Evolutionary conservation across 768 basidiomycete genomes (phyloP), one percentile per base, ranked within the genome.

Genomic region (Clitopilus passeckerianus): DNA sequence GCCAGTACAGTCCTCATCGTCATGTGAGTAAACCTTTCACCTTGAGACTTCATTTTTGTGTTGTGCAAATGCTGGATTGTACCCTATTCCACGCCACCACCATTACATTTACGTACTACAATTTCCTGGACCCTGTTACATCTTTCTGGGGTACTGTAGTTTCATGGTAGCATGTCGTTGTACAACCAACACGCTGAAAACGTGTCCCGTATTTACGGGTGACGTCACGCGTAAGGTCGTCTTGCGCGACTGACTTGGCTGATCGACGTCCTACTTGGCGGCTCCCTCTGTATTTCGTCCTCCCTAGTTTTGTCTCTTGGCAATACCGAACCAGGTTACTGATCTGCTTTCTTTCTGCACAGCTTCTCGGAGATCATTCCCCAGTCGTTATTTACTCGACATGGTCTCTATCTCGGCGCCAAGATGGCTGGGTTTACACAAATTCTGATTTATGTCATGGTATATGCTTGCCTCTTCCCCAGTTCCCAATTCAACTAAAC

Each of bases 281-380:
- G 16, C 24, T 50, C 22, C 59, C 15, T 55, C 22, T n/a, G 14
- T n/a, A 18, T 46, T 37, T 20, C 52, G 57, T 43, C 33, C 54
- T 54, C 34, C 27, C 24, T 46, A 59, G 57, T 22, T 50, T 54
- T 62, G 57, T 44, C 57, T n/a, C 54, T 56, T 34, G 6, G n/a
- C 46, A 41, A 30, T 30, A 30, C 22, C 37, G 57, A 52, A 24
- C n/a, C 52, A 54, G 18, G 33, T 35, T 34, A 15, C 53, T 59
- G 43, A 56, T 52, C 67, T 27, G 56, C 24, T 16, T 24, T 64
- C 55, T 53, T 44, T 41, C 58, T 35, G 65, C 46, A 50, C 46
- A 95, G 92, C 60, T 95, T 95, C 70, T 77, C 93, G 23, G 93
- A 95, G 74, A 92, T 95, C 63, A 95, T 95, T 61, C 93, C 93